Evolutionary conservation across 106 monocot genomes (phyloP), one percentile per base, ranked within the genome.

Genomic region (Alisma plantagoaquatica): DNA sequence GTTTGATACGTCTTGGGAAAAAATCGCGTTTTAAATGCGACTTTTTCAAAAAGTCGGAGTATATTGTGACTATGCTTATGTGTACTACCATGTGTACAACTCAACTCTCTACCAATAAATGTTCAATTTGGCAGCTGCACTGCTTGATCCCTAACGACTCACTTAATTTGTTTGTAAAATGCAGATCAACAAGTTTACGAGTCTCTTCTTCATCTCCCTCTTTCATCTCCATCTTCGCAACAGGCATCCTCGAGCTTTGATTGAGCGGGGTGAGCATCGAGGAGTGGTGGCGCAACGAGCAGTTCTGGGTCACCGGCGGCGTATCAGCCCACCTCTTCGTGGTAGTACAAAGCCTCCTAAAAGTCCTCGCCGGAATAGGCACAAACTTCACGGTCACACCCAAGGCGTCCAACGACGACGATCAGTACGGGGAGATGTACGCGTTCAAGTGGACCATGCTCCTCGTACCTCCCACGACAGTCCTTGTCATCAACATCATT

Each of bases 251-350:
- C 38, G 66, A 66, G 56, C 46, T 66, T n/a, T 4, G 66, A 6
- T 66, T 55, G 66, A 66, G 66, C 19, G 57, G 66, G 0, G 66
- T 66, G 32, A 47, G 66, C 47, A 33, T 68, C n/a, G 67, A 57
- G 41, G 67, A 68, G 41, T 68, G 67, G 67, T 68, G 67, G 67
- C 43, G 66, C 15, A 66, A 66, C 18, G 66, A 66, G 29, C 66
- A 66, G 42, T 66, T 66, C 46, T 66, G 66, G 66, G 56, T 66
- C 26, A 66, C 57, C 21, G 66, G 66, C 12, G 66, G 66, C 43
- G 54, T 65, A 18, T 66, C 66, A 15, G 66, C 66, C 22, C 66
- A 66, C 23, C 57, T 66, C 31, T 55, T 55, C 6, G 66, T 57
- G 3, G 66, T 66, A 2, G 46, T 56, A 7, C 66, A 66, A 27